phyloP scores from a whole-genome alignment of 139 green algal genomes.

The Coccomyxa sp. region DNA sequence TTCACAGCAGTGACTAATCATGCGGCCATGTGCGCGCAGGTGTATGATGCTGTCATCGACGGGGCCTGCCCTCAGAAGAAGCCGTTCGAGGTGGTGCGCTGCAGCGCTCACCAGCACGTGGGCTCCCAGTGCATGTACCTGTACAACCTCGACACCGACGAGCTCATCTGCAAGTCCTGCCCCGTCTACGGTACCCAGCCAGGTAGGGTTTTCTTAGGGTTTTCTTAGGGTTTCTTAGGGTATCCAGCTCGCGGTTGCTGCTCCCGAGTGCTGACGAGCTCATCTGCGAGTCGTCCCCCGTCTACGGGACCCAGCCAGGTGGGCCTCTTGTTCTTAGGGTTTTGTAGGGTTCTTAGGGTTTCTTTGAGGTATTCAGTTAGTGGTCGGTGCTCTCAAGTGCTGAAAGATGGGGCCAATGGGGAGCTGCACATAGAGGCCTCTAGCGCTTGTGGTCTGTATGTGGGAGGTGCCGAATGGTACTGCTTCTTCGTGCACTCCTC shows the following conservation, averaged over 20 bases:
- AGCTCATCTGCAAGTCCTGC: conserved; percentile 7
- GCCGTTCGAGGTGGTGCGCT: not conserved
- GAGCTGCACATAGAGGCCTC: too few relatives aligned
- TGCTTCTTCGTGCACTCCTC: too few relatives aligned
- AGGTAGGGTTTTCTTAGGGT: not conserved
- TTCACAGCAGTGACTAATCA: not conserved
- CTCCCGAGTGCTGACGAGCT: not conserved
- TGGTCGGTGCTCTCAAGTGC: too few relatives aligned
- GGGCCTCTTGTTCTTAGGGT: not conserved
- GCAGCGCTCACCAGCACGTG: conserved; percentile 6
- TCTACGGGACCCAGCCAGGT: conserved; percentile 3
- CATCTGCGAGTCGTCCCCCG: conserved; percentile 2
- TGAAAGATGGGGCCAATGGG: too few relatives aligned
- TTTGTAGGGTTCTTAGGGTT: too few relatives aligned
- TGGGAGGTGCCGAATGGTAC: too few relatives aligned
- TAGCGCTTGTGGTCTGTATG: too few relatives aligned
- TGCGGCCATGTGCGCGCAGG: not conserved
- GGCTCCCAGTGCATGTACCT: not conserved
- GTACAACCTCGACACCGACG: conserved; percentile 1
- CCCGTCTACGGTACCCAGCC: conserved; percentile 2
- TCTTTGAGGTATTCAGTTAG: too few relatives aligned
- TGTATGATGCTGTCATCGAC: not conserved
- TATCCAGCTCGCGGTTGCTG: too few relatives aligned
- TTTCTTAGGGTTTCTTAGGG: too few relatives aligned
- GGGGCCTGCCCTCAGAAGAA: conserved; percentile 3